Base-by-base conservation (phyloP, 306 rosid genomes). In the Cucumis melo region DNA sequence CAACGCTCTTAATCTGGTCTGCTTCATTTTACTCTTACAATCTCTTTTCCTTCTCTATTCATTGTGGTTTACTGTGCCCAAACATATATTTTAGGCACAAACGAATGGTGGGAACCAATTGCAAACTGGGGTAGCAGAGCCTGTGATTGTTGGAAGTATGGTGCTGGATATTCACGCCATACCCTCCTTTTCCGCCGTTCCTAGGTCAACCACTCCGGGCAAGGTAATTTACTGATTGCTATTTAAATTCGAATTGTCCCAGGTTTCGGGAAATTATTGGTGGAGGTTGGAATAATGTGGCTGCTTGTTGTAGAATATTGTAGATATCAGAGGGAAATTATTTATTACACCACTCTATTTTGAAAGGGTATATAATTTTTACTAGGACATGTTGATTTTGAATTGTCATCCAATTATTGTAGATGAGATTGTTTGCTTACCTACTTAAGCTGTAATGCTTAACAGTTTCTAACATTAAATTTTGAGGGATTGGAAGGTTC, bases 141-240 rank as follows among this genome's bases (percentile, higher is more conserved):
- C 92, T 9, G 91, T 93, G 32, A 82, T 93, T 75, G 83, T 91
- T 60, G 98, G 98, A 32, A 97, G 91, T 60, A 91, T 93, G 98
- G 96, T 91, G 29, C 80, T 93, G 86, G 98, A 91, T 75, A 89
- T 93, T 85, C 89, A 87, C 68, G 84, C 82, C 82, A 79, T 72
- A 41, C 84, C 88, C 60, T 84, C 85, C 17, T 34, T 65, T 6
- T 39, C 85, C 53, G 78, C 85, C 16, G 78, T 58, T 76, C 83
- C 86, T 53, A 38, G 85, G 72, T 78, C 88, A 78, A 87, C 87
- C 50, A 87, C 88, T 78, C 97, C 98, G 36, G 98, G 98, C 75
- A 89, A 84, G 92, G 98, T 91, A 80, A 42, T 70, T 66, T 38
- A 14, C 57, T 7, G 51, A 61, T 44, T 24, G n/a, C 60, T 44